Evolutionary conservation across 1,139 yeast species (phyloP).

Genomic region (Chernovozyma aurita): DNA sequence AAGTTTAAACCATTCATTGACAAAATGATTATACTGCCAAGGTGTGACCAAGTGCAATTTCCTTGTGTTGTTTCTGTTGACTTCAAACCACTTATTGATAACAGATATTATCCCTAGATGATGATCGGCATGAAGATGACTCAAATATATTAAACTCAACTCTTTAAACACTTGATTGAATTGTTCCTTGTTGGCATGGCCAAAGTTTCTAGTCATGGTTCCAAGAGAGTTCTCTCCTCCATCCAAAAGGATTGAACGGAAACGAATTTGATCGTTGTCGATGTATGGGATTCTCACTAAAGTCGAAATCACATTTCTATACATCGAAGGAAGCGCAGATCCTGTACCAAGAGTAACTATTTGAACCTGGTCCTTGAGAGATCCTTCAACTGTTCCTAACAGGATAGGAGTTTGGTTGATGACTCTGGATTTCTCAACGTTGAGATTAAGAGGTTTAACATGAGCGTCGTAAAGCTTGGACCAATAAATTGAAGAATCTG

Average conservation of each 20-base stretch:
- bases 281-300: constrained; percentile 62
- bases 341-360: constrained; percentile 88
- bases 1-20: constrained; percentile 65
- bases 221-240: constrained; percentile 95
- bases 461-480: constrained; percentile 38
- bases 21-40: constrained; percentile 64
- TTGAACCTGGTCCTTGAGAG: constrained; percentile 55
- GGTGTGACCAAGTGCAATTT: constrained; percentile 65
- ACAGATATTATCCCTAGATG: constrained; percentile 79
- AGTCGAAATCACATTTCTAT: constrained; percentile 81
- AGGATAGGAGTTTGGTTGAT: constrained; percentile 18
- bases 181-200: constrained; percentile 35
- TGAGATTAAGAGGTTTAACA: constrained; percentile 27
- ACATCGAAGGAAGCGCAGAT: constrained; percentile 81
- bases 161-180: constrained; percentile 43
- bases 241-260: constrained; percentile 60
- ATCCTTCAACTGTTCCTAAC: constrained; percentile 11
- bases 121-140: constrained; percentile 97
- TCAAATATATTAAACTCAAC: constrained; percentile 61
- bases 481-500: no score
- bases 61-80: constrained; percentile 21
- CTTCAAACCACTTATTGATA: constrained; percentile 62
- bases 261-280: constrained; percentile 17
- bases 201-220: constrained; percentile 59
- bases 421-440: constrained; percentile 13